Evolutionary conservation across 2,329 filamentous ascomycete species (phyloP).

Genomic region (Xylariaceae sp.): DNA sequence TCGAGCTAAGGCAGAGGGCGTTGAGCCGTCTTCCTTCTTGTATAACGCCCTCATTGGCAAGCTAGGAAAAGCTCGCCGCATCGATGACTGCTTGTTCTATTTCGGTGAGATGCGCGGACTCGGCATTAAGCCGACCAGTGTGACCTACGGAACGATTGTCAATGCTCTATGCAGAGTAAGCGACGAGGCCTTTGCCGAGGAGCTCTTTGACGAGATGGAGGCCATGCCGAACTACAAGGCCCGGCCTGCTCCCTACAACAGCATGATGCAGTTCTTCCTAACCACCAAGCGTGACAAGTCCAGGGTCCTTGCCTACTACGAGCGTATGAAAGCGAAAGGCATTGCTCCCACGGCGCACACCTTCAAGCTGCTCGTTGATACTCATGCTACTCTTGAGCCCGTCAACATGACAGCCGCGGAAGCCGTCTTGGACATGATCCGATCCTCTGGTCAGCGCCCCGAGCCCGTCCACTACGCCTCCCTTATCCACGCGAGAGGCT

Average conservation of each 20-base stretch:
- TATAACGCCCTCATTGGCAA: constrained; percentile 99
- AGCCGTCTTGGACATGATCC: constrained; percentile 73
- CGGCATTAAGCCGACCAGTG: constrained; percentile 90
- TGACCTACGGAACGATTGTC: constrained; percentile 97
- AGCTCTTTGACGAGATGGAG: constrained; percentile 99
- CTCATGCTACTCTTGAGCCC: constrained; percentile 88
- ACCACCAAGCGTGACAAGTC: constrained; percentile 92
- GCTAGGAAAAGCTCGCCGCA: constrained; percentile 93
- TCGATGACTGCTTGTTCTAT: constrained; percentile 96
- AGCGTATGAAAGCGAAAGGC: constrained; percentile 81
- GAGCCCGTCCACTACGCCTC: constrained; percentile 96
- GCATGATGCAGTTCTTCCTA: constrained; percentile 98
- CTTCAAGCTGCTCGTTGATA: constrained; percentile 94
- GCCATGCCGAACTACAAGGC: constrained; percentile 98
- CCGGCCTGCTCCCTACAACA: constrained; percentile 94
- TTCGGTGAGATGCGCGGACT: constrained; percentile 95
- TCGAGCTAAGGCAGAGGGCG: constrained; percentile 85
- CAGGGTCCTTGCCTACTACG: constrained; percentile 92
- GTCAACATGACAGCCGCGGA: constrained; percentile 85
- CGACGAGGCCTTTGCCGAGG: constrained; percentile 95
- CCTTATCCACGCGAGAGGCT: constrained; percentile 91
- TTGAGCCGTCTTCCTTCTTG: constrained; percentile 92
- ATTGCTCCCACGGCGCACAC: constrained; percentile 94
- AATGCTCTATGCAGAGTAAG: constrained; percentile 96
- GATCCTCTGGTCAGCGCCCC: constrained; percentile 64